phyloP scores from a whole-genome alignment of 345 rosid species.

The Eucalyptus paniculata region DNA sequence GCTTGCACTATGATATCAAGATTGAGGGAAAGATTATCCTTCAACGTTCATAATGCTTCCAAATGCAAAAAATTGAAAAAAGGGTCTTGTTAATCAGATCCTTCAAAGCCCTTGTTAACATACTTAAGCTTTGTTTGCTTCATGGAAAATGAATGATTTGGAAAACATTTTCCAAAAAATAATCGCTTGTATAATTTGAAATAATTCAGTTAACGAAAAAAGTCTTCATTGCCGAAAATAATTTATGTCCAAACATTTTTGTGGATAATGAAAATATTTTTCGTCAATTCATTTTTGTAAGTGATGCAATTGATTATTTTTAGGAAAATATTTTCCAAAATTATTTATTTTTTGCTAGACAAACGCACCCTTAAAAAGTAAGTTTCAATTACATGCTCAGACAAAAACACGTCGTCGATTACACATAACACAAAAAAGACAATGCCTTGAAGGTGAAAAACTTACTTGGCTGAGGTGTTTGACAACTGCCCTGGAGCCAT shows the following conservation, averaged over 20 bases:
- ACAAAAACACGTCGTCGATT: neutral
- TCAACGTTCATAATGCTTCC: neutral
- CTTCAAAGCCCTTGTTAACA: neutral
- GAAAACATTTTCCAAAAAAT: neutral
- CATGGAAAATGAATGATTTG: neutral
- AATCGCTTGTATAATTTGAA: neutral
- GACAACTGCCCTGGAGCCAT: neutral
- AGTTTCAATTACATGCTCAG: neutral
- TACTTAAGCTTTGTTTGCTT: neutral
- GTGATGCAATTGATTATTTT: neutral
- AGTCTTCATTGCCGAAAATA: neutral
- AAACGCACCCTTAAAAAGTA: neutral
- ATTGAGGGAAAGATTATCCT: neutral
- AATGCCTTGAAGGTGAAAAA: neutral
- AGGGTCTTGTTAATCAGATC: neutral
- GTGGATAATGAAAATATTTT: neutral
- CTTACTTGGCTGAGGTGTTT: neutral
- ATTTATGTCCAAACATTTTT: neutral
- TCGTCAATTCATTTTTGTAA: neutral
- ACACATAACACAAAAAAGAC: neutral
- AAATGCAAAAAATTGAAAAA: neutral
- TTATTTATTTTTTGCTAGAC: neutral
- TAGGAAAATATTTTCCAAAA: neutral
- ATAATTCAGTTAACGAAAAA: neutral
- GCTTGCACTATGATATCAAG: neutral